Base-by-base conservation (phyloP, 495 filamentous ascomycete species). In the Rostrohypoxylon terebratum region DNA sequence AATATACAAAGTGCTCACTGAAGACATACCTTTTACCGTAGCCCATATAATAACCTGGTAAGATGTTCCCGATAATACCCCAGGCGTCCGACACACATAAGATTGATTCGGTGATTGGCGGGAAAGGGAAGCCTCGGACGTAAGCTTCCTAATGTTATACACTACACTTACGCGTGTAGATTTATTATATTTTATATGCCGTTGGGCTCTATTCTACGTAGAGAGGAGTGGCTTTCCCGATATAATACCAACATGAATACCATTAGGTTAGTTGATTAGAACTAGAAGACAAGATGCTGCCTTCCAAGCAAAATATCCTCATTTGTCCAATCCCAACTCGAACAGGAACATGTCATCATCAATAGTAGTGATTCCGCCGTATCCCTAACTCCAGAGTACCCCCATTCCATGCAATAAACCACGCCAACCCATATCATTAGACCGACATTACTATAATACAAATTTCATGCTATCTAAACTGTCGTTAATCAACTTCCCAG, bases 401-500 rank as follows among this genome's bases (percentile, higher is more conserved):
- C 42, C 31, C 20, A 48, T 34, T 20, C 60, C 47, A 59, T 63
- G 64, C 64, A 53, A 54, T 28, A 61, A 13, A 60, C 36, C 34
- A 69, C 64, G 54, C 70, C 66, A 61, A 23, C 36, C 55, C 70
- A 64, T 72, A 60, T 62, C 68, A 64, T 65, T 60, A 65, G 44
- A 72, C 50, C 23, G 33, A 7, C 40, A 36, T 54, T 59, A 36
- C 48, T 59, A 66, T 66, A 61, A 28, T 75, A 75, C 73, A 74
- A 66, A 13, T 58, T 20, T 20, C n/a, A 25, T 5, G 11, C 28
- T 42, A 14, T 4, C 16, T 13, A 45, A 45, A 13, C 28, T 59
- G 14, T 33, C 63, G 54, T 61, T 73, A 81, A 71, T 81, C 80
- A 47, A 81, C 80, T 25, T 79, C 80, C 74, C 72, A 72, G 51